Percentiles rank a stretch among this genome's conserved stretches.
Conservation (phyloP, 352 stramenopile genomes). For the Pythium dissimile region DNA sequence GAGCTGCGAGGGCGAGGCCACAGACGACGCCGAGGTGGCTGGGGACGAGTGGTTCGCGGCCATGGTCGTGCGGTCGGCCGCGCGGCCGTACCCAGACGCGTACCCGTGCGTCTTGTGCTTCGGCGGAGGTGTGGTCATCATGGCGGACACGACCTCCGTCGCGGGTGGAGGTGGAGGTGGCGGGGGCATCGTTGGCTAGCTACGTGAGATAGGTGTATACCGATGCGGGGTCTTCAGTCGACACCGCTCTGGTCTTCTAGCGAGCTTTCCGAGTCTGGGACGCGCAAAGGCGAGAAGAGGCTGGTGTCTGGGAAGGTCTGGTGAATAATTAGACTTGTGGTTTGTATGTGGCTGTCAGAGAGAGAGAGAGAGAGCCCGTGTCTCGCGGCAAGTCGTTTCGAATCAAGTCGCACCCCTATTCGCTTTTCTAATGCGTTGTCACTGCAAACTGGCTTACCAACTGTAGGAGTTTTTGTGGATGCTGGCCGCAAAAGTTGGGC, state of each 20-base stretch:
- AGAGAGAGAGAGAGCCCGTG: not conserved
- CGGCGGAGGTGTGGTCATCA: slow-evolving; percentile 5
- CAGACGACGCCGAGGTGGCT: no score
- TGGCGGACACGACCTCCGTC: slow-evolving; percentile 1
- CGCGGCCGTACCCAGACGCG: not conserved
- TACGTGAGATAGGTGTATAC: no score
- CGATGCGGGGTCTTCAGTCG: slow-evolving; percentile 6
- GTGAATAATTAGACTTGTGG: not conserved
- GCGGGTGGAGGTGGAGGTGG: slow-evolving; percentile 6
- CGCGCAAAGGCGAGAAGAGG: not conserved
- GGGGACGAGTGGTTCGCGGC: no score
- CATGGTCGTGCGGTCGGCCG: not conserved
- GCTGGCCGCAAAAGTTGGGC: no score
- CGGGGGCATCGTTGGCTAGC: not conserved
- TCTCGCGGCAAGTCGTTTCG: slow-evolving; percentile 2
- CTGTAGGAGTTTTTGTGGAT: no score
- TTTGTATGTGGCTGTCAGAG: slow-evolving; percentile 9
- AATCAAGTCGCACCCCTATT: not conserved
- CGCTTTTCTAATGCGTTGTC: not conserved
- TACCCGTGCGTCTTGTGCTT: slow-evolving; percentile 9
- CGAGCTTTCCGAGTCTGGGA: slow-evolving; percentile 4
- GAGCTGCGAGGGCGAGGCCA: slow-evolving; percentile 7
- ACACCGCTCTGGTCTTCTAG: slow-evolving; percentile 4
- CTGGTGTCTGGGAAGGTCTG: no score
- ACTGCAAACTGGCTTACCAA: no score